Evolutionary conservation across 75 land plant genomes (phyloP), one percentile per base, ranked within the genome.

Genomic region (Larix kaempferi): DNA sequence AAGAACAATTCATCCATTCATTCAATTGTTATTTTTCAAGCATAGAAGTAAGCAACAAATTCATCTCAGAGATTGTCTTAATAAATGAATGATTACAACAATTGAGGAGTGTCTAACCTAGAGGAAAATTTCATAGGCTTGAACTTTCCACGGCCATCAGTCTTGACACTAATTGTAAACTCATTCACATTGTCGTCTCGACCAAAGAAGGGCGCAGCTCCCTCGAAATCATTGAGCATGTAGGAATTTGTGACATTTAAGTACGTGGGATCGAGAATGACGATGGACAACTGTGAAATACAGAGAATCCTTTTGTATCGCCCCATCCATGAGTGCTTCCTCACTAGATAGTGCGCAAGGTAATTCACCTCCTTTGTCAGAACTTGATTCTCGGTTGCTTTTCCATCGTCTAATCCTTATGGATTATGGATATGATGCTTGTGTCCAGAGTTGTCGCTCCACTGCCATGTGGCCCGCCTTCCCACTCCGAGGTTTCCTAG

Each of bases 251-350:
- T 98, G 56, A 90, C 86, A 11, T 83, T 12, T 11, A 98, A 81
- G 21, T 95, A 84, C 16, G 79, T 62, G 3, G 99, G 99, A 59
- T 98, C 99, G 74, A 98, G 79, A 14, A 98, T 98, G 17, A 95
- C 74, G 21, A 98, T 87, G 5, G n/a, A n/a, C 19, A 59, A 17
- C 62, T 66, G 79, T 11, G 98, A 91, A 23, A 98, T 80, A 80
- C 99, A 98, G 1, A 98, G 80, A 75, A 98, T 93, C 72, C 99
- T 75, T 79, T 85, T 93, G 83, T 98, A 98, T 76, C 91, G 85
- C 61, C 99, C 99, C 6, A 98, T 87, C 99, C 99, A 98, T 8
- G 99, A 98, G 84, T 98, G 99, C 88, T 98, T 98, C 27, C 87
- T 83, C 23, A 95, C 98, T 74, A 89, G 11, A 79, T 92, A 95